Evolutionary conservation across 2,329 filamentous ascomycete species (phyloP).

Genomic region (Scedosporium minutisporum): DNA sequence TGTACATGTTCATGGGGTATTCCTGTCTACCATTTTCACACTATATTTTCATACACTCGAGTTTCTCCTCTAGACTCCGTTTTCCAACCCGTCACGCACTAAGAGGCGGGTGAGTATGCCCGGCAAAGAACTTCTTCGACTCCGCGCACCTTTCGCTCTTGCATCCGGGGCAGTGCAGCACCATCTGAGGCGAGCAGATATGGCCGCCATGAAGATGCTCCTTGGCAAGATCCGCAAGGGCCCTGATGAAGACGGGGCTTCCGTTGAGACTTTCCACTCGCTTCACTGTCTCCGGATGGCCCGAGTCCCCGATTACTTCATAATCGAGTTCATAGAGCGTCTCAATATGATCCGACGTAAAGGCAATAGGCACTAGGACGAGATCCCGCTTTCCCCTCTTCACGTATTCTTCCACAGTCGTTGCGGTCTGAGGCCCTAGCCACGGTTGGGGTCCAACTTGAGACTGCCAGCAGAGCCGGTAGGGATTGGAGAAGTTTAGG

Average conservation of each 20-base stretch:
- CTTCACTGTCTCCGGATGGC: conserved; percentile 71
- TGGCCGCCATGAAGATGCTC: conserved; percentile 62
- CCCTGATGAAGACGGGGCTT: conserved; percentile 80
- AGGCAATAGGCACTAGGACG: conserved; percentile 87
- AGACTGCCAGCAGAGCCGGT: conserved; percentile 94
- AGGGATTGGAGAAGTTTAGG: conserved; percentile 78
- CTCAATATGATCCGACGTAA: conserved; percentile 98
- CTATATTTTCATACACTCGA: not conserved
- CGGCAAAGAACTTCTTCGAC: conserved; percentile 58
- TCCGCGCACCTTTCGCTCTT: conserved; percentile 80
- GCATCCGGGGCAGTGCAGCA: conserved; percentile 84
- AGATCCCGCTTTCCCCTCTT: conserved; percentile 87
- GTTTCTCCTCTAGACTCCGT: not conserved
- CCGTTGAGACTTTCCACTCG: conserved; percentile 88
- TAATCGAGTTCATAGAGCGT: conserved; percentile 89
- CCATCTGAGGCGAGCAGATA: conserved; percentile 74
- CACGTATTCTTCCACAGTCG: conserved; percentile 81
- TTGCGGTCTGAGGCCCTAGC: conserved; percentile 87
- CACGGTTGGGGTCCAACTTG: conserved; percentile 93
- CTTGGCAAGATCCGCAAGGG: conserved; percentile 78
- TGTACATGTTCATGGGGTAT: not conserved
- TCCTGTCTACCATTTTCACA: not conserved
- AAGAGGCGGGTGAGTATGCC: conserved; percentile 14
- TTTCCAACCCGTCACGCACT: not conserved
- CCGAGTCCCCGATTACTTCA: conserved; percentile 86